Base-by-base conservation (phyloP, 2,329 filamentous ascomycete species). In the Juglanconis juglandina region DNA sequence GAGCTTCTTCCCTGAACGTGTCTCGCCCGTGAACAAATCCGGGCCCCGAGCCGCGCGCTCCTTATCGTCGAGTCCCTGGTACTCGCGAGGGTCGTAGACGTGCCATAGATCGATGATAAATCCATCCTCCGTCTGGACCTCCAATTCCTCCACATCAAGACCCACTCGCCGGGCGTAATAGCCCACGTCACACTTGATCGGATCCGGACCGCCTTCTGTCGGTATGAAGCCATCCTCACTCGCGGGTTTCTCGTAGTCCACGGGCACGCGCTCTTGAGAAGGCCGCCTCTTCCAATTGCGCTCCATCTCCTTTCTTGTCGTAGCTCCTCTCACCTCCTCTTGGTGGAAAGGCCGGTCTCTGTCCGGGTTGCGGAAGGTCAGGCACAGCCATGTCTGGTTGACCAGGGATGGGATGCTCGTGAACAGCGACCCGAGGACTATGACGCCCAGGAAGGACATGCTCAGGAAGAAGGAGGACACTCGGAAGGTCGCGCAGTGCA, bases 51-150 rank as follows among this genome's bases (percentile, higher is more conserved):
- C 75, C 1, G 77, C 71, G 24, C 84, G 79, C 41, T 86, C 76
- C 1, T 79, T 73, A 1, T 78, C 71, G 0, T 77, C 68, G 4
- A 82, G 72, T 1, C 81, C 80, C 0, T 77, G 79, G 69, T 92
- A 88, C 62, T 94, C 89, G 53, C 81, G 83, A 0, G 94, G 94
- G 64, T 96, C 89, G 71, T 91, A 96, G 33, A 97, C 81, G 72
- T 97, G 94, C 88, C 91, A 96, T 1, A 97, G 79, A 30, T 90
- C 86, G 63, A 97, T 89, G 50, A 97, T 85, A 70, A 96, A 97
- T 1, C 93, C 93, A 68, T 98, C 94, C 71, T 97, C 93, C 0
- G 94, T 97, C 72, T 96, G 89, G 0, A 97, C 92, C 53, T 90
- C 81, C 68, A 92, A 91, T 9, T 84, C 83, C 69, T 97, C 93